Evolutionary conservation across 306 rosid species (phyloP), one percentile per base, ranked within the genome.

Genomic region (Quercus bicolor): DNA sequence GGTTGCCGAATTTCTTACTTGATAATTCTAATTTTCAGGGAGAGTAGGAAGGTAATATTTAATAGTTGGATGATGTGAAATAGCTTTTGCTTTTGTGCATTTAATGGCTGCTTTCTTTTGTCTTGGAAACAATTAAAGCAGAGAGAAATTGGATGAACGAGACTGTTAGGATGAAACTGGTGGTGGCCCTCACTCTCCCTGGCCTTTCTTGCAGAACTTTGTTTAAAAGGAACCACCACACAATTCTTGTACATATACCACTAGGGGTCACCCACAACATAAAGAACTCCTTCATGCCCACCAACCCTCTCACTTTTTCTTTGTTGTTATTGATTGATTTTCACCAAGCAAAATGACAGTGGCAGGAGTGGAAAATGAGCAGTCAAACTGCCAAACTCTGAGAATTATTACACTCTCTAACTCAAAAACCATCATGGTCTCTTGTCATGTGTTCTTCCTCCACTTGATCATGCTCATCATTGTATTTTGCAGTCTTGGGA

Each of bases 391-490:
- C 57, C 26, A 24, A 33, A 14, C 65, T 52, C 69, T 18, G 15
- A 72, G 43, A 40, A 20, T 51, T 33, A 29, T n/a, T 62, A 31
- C 75, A 72, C 70, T 60, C 72, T 20, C 34, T 53, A n/a, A 76
- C 76, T 43, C 79, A 70, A 70, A 76, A 73, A 78, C 52, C 56
- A 78, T 75, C 82, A 83, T 77, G 85, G 78, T 34, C 77, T 84
- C 80, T 73, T 73, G 15, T 82, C 80, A 73, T 82, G n/a, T 84
- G 37, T 26, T 75, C 78, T 73, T 86, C 86, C 75, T 85, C 40
- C 83, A 74, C 79, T 62, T 83, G 80, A 55, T 75, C 20, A 45
- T 77, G 55, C 79, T 82, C 56, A 56, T 75, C 74, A 75, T 81
- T 60, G 68, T 70, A 23, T 78, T 76, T 60, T 81, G 73, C 85